These are phyloP conservation scores for Ogataea glucozyma DNA, from an alignment of 805 yeast genomes.

Conservation along the genomic window DNA sequence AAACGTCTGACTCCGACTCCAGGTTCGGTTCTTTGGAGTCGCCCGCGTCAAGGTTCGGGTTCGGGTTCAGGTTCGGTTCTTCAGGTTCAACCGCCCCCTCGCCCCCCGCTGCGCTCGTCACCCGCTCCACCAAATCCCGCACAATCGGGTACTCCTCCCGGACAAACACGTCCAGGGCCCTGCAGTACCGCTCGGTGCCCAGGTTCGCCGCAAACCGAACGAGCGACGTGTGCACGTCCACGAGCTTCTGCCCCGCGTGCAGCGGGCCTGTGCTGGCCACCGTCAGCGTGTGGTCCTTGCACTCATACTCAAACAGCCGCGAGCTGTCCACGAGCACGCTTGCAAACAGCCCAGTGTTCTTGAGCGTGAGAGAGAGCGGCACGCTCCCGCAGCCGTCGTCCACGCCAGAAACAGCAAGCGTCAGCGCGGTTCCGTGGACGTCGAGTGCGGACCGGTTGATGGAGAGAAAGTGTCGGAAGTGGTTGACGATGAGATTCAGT, in stretches of 20 bases:
- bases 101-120: neutral
- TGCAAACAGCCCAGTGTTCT: constrained; percentile 1
- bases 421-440: constrained; percentile 22
- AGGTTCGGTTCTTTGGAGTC: no score
- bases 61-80: no score
- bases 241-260: constrained; percentile 24
- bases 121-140: constrained; percentile 18
- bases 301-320: constrained; percentile 17
- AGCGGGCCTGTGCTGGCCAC: constrained; percentile 26
- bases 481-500: constrained; percentile 21
- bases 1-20: no score
- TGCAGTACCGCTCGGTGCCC: constrained; percentile 25
- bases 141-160: constrained; percentile 28
- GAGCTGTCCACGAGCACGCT: constrained; percentile 11
- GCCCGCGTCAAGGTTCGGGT: no score
- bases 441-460: constrained; percentile 24
- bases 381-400: constrained; percentile 15
- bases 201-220: constrained; percentile 20
- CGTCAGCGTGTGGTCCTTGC: constrained; percentile 16
- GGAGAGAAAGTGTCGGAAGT: constrained; percentile 23
- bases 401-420: constrained; percentile 21
- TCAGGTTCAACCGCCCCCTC: neutral
- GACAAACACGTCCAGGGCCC: constrained; percentile 23
- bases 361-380: constrained; percentile 26
- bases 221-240: constrained; percentile 18